Evolutionary conservation across 2,329 filamentous ascomycete genomes (phyloP).

Genomic region (Monosporascus sp.): DNA sequence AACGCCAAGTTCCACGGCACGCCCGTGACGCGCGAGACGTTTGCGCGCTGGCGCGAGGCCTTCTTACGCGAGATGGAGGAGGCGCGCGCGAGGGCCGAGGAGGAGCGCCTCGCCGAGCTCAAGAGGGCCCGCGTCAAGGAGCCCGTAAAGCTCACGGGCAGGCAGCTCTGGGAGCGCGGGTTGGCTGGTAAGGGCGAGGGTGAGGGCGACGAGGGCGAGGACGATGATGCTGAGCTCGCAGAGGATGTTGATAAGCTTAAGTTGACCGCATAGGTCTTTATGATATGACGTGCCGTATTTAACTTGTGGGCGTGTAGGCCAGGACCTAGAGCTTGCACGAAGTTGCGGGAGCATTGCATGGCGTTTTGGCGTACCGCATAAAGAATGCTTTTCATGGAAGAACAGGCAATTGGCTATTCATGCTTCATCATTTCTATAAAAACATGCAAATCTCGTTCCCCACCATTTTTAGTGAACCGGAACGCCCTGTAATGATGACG

Average conservation of each 20-base stretch:
- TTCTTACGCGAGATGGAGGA: constrained; percentile 82
- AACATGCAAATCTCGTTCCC: not conserved
- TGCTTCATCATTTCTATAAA: not conserved
- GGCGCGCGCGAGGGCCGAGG: constrained; percentile 58
- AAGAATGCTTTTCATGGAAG: not conserved
- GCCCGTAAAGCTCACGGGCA: constrained; percentile 65
- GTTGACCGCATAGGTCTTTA: constrained; percentile 47
- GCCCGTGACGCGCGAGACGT: constrained; percentile 79
- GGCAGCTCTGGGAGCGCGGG: constrained; percentile 73
- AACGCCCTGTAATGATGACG: not conserved
- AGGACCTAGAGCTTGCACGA: not conserved
- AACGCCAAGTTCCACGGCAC: constrained; percentile 96
- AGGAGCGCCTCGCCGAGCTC: constrained; percentile 76
- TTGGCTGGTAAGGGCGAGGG: constrained; percentile 60
- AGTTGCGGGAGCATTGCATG: not conserved
- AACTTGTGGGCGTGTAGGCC: not conserved
- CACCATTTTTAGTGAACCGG: not conserved
- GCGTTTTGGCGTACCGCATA: not conserved
- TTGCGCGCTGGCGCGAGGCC: constrained; percentile 72
- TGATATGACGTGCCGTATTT: not conserved
- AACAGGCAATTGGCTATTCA: not conserved
- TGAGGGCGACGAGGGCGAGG: constrained; percentile 63
- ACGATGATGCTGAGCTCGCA: constrained; percentile 48
- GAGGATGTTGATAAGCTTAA: constrained; percentile 67
- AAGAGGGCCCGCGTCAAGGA: constrained; percentile 74